Percentiles rank a stretch among this genome's conserved stretches.
These are phyloP conservation scores for Crataegus laevigata DNA, from an alignment of 306 rosid genomes.

Conservation along the genomic window DNA sequence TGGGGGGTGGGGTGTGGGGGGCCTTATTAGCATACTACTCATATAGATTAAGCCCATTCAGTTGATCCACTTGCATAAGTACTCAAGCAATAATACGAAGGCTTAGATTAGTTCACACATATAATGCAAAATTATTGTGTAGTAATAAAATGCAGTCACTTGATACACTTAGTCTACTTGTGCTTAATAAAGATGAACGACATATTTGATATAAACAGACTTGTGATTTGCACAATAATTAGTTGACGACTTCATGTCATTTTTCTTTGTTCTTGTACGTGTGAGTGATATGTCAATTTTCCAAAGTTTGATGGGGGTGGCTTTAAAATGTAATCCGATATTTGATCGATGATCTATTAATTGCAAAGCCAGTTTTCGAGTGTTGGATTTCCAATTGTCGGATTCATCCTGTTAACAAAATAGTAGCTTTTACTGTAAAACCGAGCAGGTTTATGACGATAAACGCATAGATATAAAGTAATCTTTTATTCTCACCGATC, in stretches of 20 bases:
- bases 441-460: constrained; percentile 6
- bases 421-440: not conserved
- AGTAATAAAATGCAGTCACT: too few relatives aligned
- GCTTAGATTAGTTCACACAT: not conserved
- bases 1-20: too few relatives aligned
- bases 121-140: too few relatives aligned
- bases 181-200: too few relatives aligned
- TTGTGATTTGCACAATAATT: too few relatives aligned
- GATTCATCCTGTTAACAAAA: constrained; percentile 61
- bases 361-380: constrained; percentile 81
- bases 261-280: not conserved
- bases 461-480: not conserved
- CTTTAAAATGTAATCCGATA: not conserved
- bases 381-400: constrained; percentile 85
- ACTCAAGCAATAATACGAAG: not conserved
- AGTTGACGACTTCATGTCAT: too few relatives aligned
- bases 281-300: not conserved
- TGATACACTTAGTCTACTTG: too few relatives aligned
- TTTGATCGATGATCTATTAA: constrained; percentile 29
- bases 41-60: not conserved
- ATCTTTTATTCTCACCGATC: constrained; percentile 50
- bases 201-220: too few relatives aligned
- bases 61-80: not conserved
- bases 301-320: not conserved
- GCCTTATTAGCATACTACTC: not conserved